Percentiles rank a stretch among this genome's conserved stretches.
Evolutionary conservation across 176 grass and related monocot species (phyloP).

Genomic region (Oryza coarctata): DNA sequence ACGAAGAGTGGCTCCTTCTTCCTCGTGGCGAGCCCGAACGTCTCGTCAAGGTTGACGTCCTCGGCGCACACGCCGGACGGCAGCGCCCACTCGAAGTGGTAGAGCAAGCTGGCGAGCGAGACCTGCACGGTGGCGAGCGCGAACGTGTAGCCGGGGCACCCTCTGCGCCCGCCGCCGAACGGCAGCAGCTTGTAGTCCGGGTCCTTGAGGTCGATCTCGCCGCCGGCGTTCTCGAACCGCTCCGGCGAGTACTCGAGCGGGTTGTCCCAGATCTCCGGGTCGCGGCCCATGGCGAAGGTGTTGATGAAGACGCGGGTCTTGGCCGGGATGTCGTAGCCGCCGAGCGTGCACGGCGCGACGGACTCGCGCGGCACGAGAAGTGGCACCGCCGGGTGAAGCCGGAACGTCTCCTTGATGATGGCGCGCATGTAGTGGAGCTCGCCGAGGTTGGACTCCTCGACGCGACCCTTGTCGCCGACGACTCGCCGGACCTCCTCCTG

Average conservation of each 20-base stretch:
- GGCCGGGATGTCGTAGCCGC: slow-evolving; percentile 51
- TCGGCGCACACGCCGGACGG: slow-evolving; percentile 44
- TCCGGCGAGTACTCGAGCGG: slow-evolving; percentile 48
- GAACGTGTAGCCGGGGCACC: slow-evolving; percentile 52
- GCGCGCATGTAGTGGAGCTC: slow-evolving; percentile 45
- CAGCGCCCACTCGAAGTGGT: slow-evolving; percentile 56
- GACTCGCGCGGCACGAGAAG: slow-evolving; percentile 43
- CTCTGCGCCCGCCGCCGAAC: slow-evolving; percentile 47
- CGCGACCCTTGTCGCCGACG: slow-evolving; percentile 22
- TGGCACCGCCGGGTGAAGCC: slow-evolving; percentile 42
- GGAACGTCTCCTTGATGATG: slow-evolving; percentile 53
- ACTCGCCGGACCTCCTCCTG: slow-evolving; percentile 39
- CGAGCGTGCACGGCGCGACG: slow-evolving; percentile 24
- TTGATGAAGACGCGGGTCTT: slow-evolving; percentile 50
- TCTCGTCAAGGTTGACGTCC: slow-evolving; percentile 44
- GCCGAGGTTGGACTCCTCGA: slow-evolving; percentile 37
- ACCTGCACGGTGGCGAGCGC: slow-evolving; percentile 43
- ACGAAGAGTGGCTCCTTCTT: slow-evolving; percentile 50
- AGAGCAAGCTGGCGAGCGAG: slow-evolving; percentile 43
- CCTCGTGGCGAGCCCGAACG: slow-evolving; percentile 47
- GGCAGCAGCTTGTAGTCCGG: slow-evolving; percentile 54
- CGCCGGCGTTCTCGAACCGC: slow-evolving; percentile 30
- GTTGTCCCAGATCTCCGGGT: slow-evolving; percentile 46
- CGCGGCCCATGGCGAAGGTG: slow-evolving; percentile 49
- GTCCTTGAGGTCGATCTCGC: slow-evolving; percentile 43